Conservation (phyloP, 768 basidiomycete species). For the Lyophyllum semitale region DNA sequence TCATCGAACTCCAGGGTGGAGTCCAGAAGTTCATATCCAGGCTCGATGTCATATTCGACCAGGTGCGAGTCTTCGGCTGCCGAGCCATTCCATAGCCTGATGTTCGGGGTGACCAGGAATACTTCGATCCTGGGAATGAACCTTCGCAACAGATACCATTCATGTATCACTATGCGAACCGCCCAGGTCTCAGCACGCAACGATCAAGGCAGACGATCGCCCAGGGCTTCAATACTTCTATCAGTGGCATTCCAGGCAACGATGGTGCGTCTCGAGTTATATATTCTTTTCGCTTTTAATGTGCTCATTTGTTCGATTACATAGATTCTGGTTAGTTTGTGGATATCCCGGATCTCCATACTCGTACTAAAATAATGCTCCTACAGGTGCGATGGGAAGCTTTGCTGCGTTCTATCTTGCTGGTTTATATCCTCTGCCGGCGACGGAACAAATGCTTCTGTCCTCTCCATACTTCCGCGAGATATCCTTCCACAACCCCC, state of each 20-base stretch:
- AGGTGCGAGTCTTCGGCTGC: slow-evolving; percentile 30
- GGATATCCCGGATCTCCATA: not conserved
- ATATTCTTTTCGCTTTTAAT: not conserved
- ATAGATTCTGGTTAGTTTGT: slow-evolving; percentile 23
- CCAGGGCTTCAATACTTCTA: slow-evolving; percentile 56
- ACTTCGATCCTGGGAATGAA: slow-evolving; percentile 45
- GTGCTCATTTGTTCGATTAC: slow-evolving; percentile 24
- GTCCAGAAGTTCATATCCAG: slow-evolving; percentile 51
- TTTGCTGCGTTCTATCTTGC: slow-evolving; percentile 60
- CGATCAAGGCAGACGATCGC: slow-evolving; percentile 59
- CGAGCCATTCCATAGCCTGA: not conserved
- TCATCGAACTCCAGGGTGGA: slow-evolving; percentile 65
- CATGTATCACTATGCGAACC: slow-evolving; percentile 71
- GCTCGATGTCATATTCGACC: slow-evolving; percentile 58
- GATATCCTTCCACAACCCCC: slow-evolving; percentile 63
- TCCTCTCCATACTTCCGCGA: slow-evolving; percentile 64
- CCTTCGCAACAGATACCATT: slow-evolving; percentile 70
- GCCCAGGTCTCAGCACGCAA: slow-evolving; percentile 59
- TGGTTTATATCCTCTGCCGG: slow-evolving; percentile 65
- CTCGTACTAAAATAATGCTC: not conserved
- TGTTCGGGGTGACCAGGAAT: slow-evolving; percentile 44
- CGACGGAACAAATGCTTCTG: slow-evolving; percentile 58
- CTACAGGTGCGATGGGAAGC: slow-evolving; percentile 61
- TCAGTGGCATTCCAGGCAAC: slow-evolving; percentile 62
- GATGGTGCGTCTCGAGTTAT: slow-evolving; percentile 46